Conservation (phyloP, 257 asterid genomes). For the Fraxinus excelsior region DNA sequence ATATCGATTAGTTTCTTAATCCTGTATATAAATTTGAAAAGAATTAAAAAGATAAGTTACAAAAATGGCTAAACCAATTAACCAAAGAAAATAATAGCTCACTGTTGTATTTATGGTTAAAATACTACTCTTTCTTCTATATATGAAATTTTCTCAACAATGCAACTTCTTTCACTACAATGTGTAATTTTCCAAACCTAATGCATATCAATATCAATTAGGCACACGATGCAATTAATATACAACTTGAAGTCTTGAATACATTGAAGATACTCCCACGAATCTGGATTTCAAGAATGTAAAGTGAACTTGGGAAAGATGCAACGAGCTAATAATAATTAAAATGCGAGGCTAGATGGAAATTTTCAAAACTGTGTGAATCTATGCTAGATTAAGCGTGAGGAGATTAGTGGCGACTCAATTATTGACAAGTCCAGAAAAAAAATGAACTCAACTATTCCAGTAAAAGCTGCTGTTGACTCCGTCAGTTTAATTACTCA, state of each 20-base stretch:
- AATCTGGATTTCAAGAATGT: not conserved
- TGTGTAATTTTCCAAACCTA: not conserved
- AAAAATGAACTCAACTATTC: no score
- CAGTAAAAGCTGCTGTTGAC: not conserved
- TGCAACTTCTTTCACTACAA: not conserved
- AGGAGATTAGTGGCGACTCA: not conserved
- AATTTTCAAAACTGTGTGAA: not conserved
- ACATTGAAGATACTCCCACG: not conserved
- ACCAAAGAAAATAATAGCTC: slow-evolving; percentile 1
- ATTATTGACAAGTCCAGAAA: not conserved
- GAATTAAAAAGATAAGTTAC: not conserved
- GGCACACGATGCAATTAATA: not conserved
- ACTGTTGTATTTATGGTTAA: not conserved
- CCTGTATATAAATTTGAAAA: slow-evolving; percentile 43
- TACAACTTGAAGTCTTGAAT: not conserved
- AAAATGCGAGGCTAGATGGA: not conserved
- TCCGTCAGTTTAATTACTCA: not conserved
- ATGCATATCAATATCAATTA: not conserved
- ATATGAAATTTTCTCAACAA: not conserved
- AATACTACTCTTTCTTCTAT: not conserved
- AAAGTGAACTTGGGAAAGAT: not conserved
- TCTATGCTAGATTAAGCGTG: not conserved
- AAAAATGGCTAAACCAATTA: slow-evolving; percentile 1
- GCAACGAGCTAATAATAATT: not conserved
- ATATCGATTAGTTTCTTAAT: slow-evolving; percentile 84